Base-by-base conservation (phyloP, 2,329 filamentous ascomycete genomes). In the Colletotrichum scovillei region DNA sequence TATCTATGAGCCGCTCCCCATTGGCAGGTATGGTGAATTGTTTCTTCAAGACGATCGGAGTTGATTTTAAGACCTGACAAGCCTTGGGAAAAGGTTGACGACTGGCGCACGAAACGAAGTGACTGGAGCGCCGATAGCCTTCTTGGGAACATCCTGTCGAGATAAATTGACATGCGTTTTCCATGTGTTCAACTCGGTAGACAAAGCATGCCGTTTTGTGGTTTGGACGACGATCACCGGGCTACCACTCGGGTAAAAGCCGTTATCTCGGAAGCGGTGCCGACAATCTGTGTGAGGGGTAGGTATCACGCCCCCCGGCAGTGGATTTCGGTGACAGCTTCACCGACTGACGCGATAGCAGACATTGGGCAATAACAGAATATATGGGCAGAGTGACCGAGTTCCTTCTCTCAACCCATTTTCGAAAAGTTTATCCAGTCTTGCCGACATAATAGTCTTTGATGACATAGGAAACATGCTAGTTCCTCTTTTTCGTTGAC, bases 11-110 rank as follows among this genome's bases (percentile, higher is more conserved):
- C 78, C 1, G 78, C 76, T 1, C 79, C 79, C 79, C 79, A 83
- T 81, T 78, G 79, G 77, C 78, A 78, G 12, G 73, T 83, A 74
- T 76, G 76, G 75, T 78, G 82, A 73, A 81, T 77, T 22, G 78
- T 80, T 59, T 80, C 77, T 38, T 77, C 69, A 0, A 81, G 77
- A 53, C 79, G 74, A 22, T 76, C 76, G 11, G 78, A 74, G 55
- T 81, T 80, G 69, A 81, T 80, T 57, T 77, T 76, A 28, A 79
- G 72, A 5, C 75, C 69, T 8, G 74, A 72, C 57, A 74, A 38
- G 46, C 42, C 42, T 49, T 11, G 42, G 8, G 42, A 49, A 49
- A 49, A 49, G 19, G 42, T 49, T 4, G 42, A 49, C 42, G 42
- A 49, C 42, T 8, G 19, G 16, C 42, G 42, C 42, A 11, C 42